Base-by-base conservation (phyloP, 139 green algal species). In the Micractinium conductrix region DNA sequence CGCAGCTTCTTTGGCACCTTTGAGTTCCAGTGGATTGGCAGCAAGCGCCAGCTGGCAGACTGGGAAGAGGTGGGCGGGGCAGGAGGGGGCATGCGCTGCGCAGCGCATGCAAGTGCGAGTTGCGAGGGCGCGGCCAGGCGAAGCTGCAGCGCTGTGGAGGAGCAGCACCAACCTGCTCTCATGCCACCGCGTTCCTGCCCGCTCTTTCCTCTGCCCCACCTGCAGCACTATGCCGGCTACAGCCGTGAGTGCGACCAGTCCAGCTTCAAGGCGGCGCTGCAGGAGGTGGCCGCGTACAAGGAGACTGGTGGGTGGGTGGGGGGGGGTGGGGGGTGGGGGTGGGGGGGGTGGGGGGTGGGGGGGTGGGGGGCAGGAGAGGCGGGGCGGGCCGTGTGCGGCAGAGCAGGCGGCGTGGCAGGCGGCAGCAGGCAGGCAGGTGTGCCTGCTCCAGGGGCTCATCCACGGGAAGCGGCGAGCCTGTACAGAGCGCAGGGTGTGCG, bases 1-100 rank as follows among this genome's bases (percentile, higher is more conserved):
- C 35, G 55, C 76, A 82, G 76, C 0, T 88, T 88, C 38, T 88
- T 88, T 44, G 85, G 85, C 38, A 88, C 85, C 19, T 76, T 79
- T 50, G 85, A 88, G 65, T 88, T 88, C 72, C 43, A 70, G 45
- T 88, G 85, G 85, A 78, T 88, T 45, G 85, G 85, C 35, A 78
- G 50, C 78, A 88, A 88, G 65, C 79, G 85, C 10, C 50, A 70
- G 45, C 69, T 88, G 40, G n/a, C 43, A 12, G 85, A 88, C 40
- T 88, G 85, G 85, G 75, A 88, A 8, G 75, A 80, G 80, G 80
- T 73, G 40, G 5, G 62, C 1, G 0, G 19, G 26, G 53, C 53
- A 19, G n/a, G n/a, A n/a, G n/a, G n/a, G n/a, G n/a, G n/a, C n/a
- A n/a, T n/a, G n/a, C 8, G 53, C 53, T 30, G n/a, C 7, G 5